Evolutionary conservation across 495 filamentous ascomycete genomes (phyloP), one percentile per base, ranked within the genome.

Genomic region (Xylaria venustula): DNA sequence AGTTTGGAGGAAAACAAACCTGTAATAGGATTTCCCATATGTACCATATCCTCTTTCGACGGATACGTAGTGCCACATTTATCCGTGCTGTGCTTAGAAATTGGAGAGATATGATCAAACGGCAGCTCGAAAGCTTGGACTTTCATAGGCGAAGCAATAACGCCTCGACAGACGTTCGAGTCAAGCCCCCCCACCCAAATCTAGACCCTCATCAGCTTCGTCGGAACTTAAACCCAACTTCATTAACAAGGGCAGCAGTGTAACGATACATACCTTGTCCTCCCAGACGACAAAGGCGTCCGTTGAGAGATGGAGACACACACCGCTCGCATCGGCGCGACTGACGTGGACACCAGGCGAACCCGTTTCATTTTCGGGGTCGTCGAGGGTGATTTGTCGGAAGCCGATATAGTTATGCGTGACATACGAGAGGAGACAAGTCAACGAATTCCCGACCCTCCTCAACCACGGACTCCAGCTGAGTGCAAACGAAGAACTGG

Each of bases 201-300:
- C 78, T 80, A 41, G 17, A 7, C 11, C 6, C 3, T 7, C 12
- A 26, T 78, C 15, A 79, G 58, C 34, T 19, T 14, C 0, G 7
- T 15, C n/a, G n/a, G n/a, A n/a, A n/a, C n/a, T n/a, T n/a, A n/a
- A n/a, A n/a, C n/a, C n/a, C n/a, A n/a, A n/a, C n/a, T n/a, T n/a
- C n/a, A n/a, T n/a, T n/a, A n/a, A n/a, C n/a, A n/a, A n/a, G 14
- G 15, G 5, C 25, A 17, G 45, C 7, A 32, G 3, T 17, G 52
- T 36, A 30, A 3, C 15, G 6, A 2, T 23, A 48, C 75, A 54
- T 65, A 78, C 79, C 7, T 63, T 64, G 41, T 79, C 68, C 57
- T 82, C 79, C 68, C 78, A 82, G 60, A 74, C 73, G 2, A 82
- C 69, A 56, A 81, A 80, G 0, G 74, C 68, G 44, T 82, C 77